Base-by-base conservation (phyloP, 2,329 filamentous ascomycete species). In the Phialocephala sp. region DNA sequence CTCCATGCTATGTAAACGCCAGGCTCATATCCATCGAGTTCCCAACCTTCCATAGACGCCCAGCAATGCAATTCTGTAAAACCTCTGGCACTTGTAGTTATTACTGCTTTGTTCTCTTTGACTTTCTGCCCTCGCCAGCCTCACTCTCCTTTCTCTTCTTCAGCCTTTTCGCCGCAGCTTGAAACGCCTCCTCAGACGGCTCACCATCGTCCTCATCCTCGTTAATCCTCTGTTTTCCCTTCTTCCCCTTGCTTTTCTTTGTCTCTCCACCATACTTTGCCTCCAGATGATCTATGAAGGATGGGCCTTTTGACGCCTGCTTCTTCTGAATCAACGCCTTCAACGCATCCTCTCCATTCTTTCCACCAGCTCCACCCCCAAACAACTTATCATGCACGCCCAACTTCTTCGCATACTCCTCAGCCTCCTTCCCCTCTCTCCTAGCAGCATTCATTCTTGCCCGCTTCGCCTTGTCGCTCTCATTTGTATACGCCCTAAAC, bases 281-380 rank as follows among this genome's bases (percentile, higher is more conserved):
- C 65, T 92, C 92, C 59, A 97, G 78, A 59, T 85, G 81, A 68
- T 91, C 91, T 27, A 97, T 80, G 76, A 96, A 93, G 43, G 80
- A 82, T 35, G 80, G 79, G 12, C 79, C 82, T 39, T 91, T 82
- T 50, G 84, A 84, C 71, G 89, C 83, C 76, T 95, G 91, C 56
- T 90, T 86, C 73, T 86, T 83, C 75, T 86, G 85, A 68, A 97
- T 97, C 73, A 96, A 77, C 1, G 91, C 91, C n/a, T 89, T 87
- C 45, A 97, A 81, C 22, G 78, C 80, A 72, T 87, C 85, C 0
- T 84, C 82, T 5, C 74, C 76, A 79, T 63, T 80, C 82, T 41
- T 63, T 80, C 82, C 41, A 79, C 81, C 72, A 85, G 86, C 79
- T n/a, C 63, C 79, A 78, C 1, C 22, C 18, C 50, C 86, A 70